Conservation (phyloP, 805 yeast genomes). For the Starmera quercuum region DNA sequence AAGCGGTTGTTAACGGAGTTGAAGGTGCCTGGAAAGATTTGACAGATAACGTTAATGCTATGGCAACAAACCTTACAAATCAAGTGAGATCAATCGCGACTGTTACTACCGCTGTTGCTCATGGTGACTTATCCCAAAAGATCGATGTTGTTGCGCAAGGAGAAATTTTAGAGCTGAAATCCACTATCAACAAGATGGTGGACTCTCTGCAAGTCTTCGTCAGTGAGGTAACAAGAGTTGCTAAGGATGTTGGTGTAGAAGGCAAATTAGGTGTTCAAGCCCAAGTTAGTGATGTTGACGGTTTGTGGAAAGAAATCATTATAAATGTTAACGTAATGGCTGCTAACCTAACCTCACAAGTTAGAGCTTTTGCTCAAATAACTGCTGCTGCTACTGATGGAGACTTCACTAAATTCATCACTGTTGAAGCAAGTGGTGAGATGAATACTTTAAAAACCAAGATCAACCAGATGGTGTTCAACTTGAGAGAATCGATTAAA, state of each 20-base stretch:
- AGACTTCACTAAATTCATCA: constrained; percentile 82
- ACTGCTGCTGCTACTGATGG: constrained; percentile 95
- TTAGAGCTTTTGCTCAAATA: constrained; percentile 87
- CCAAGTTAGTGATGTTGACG: constrained; percentile 85
- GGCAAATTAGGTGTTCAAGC: constrained; percentile 92
- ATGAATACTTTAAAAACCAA: constrained; percentile 54
- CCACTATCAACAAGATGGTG: constrained; percentile 89
- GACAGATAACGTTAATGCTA: constrained; percentile 84
- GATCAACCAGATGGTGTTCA: constrained; percentile 75
- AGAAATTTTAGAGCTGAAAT: constrained; percentile 76
- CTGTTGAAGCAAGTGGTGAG: constrained; percentile 89
- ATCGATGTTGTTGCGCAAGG: constrained; percentile 89
- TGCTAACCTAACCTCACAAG: constrained; percentile 85
- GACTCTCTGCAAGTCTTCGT: constrained; percentile 85
- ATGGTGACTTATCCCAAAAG: constrained; percentile 85
- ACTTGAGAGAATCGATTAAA: constrained; percentile 81
- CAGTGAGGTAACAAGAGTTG: constrained; percentile 82
- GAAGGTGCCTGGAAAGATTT: constrained; percentile 91
- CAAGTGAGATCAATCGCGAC: constrained; percentile 92
- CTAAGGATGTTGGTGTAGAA: constrained; percentile 88
- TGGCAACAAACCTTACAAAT: constrained; percentile 87
- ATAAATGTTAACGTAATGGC: constrained; percentile 93
- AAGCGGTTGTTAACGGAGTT: constrained; percentile 84
- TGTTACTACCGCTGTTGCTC: constrained; percentile 90
- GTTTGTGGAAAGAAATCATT: constrained; percentile 86